Conservation (phyloP, 2,329 filamentous ascomycete species). For the Alternaria postmessia region DNA sequence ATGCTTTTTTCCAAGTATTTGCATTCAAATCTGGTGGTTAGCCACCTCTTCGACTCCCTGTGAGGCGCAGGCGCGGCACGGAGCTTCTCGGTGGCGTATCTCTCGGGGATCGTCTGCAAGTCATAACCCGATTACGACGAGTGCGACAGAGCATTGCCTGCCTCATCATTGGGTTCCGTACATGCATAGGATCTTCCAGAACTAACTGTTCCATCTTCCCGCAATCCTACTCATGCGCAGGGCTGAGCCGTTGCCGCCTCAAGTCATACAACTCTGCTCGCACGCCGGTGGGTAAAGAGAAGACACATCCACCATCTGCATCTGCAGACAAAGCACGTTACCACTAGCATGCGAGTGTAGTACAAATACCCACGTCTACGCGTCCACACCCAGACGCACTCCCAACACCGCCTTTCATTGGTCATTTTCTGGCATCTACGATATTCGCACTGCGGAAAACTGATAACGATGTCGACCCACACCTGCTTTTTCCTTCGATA, state of each 20-base stretch:
- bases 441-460: neutral
- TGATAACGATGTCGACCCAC: constrained; percentile 2
- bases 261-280: neutral
- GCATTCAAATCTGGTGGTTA: neutral
- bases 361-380: neutral
- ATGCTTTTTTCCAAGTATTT: neutral
- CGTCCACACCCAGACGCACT: neutral
- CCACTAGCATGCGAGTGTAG: neutral
- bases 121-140: constrained; percentile 18
- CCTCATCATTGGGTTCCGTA: constrained; percentile 18
- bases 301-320: neutral
- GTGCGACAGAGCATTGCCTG: constrained; percentile 14
- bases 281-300: neutral
- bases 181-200: constrained; percentile 3
- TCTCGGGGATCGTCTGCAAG: constrained; percentile 18
- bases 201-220: constrained; percentile 2
- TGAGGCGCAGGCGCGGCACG: constrained; percentile 8
- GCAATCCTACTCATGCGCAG: constrained; percentile 5
- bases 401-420: neutral
- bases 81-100: constrained; percentile 14
- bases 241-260: constrained; percentile 4
- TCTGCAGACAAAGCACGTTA: neutral
- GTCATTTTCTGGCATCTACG: neutral
- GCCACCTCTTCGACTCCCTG: neutral
- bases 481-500: constrained; percentile 1